Evolutionary conservation across 768 basidiomycete genomes (phyloP), one percentile per base, ranked within the genome.

Genomic region (Lentinula boryana): DNA sequence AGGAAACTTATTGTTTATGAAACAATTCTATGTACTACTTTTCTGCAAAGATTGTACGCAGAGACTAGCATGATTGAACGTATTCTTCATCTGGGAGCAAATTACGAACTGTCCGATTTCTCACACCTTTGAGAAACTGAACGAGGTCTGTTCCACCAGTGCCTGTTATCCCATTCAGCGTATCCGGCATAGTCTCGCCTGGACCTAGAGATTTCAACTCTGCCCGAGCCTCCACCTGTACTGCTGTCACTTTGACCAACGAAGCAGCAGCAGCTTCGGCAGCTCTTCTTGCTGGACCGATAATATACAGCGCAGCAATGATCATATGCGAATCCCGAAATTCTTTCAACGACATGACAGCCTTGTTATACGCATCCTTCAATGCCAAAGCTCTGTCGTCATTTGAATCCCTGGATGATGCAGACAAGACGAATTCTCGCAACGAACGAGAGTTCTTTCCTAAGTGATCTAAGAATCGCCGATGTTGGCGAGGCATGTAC

Each of bases 401-500:
- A 0, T 52, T 27, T 3, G 31, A 70, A 7, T 63, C 62, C 31
- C 64, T 55, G 15, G 62, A 63, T 32, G 64, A 32, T 36, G 59
- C 48, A 10, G 55, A 27, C 40, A 56, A 5, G 5, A 89, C 85
- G 36, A 91, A 73, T 16, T 71, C 69, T 35, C 90, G 82, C 12
- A 92, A 73, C 0, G 86, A 83, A 1, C 86, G 80, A 2, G 85
- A 85, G 60, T 80, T 83, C 10, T 74, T 69, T 9, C 78, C 70
- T 31, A 94, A 81, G 68, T 92, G 88, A 56, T 75, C 76, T 31
- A 94, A 75, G 74, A 93, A 93, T n/a, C 81, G 75, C 31, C 90
- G 86, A 68, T 93, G 91, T 64, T 86, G 84, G 10, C 84, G 80
- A 5, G 92, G 90, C 92, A 94, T 94, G 72, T 94, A 93, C 6